These are phyloP conservation scores for Syncephalastrum contaminatum DNA, from an alignment of 371 early-diverging fungal species.

Conservation along the genomic window DNA sequence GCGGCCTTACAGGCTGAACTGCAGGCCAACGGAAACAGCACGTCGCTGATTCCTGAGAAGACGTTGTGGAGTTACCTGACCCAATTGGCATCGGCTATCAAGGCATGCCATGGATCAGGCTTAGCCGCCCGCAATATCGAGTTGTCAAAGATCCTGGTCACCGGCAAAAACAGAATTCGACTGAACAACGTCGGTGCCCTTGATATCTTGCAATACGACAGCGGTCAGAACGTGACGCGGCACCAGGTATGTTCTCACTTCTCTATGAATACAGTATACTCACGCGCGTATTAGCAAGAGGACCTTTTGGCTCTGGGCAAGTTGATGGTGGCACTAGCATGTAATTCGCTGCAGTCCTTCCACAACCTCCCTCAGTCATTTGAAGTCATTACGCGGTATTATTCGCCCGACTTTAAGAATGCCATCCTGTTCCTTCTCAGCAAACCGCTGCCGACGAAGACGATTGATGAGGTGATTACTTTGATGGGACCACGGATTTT, in stretches of 20 bases:
- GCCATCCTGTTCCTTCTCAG: conserved; percentile 78
- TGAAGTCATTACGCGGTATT: conserved; percentile 71
- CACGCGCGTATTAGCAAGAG: conserved; percentile 65
- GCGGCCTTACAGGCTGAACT: conserved; percentile 39
- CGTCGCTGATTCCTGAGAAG: conserved; percentile 64
- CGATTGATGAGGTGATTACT: conserved; percentile 81
- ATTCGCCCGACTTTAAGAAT: conserved; percentile 79
- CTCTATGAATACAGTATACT: not conserved
- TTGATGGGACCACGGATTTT: conserved; percentile 80
- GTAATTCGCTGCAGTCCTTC: conserved; percentile 69
- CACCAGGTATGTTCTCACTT: conserved; percentile 50
- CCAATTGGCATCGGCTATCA: conserved; percentile 84
- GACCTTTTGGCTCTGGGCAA: conserved; percentile 90
- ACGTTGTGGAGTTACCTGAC: conserved; percentile 86
- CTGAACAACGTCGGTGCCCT: conserved; percentile 82
- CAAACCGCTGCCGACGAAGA: conserved; percentile 73
- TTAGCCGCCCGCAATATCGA: conserved; percentile 79
- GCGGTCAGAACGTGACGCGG: conserved; percentile 57
- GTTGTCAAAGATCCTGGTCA: conserved; percentile 79
- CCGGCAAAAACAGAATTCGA: conserved; percentile 82
- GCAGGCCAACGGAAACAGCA: conserved; percentile 36
- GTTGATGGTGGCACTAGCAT: conserved; percentile 76
- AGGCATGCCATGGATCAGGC: conserved; percentile 78
- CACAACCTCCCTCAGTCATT: conserved; percentile 73
- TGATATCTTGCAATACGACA: conserved; percentile 81